A percentile compares a stretch with the other conserved stretches of the same genome.
Evolutionary conservation across 768 basidiomycete species (phyloP).

Genomic region (Russula virescens): DNA sequence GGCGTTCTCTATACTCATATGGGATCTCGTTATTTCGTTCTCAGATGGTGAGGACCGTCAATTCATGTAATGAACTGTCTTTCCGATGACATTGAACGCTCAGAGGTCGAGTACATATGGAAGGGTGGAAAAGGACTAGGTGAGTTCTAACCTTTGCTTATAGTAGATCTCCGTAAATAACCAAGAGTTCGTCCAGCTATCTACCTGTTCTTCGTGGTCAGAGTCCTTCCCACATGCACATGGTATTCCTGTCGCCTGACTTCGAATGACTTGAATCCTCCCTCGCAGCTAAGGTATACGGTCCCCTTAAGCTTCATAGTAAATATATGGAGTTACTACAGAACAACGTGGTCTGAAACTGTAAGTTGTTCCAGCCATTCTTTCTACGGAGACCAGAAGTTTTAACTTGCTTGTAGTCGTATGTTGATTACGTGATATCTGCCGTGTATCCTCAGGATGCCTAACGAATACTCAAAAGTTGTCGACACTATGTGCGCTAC

Average conservation of each 20-base stretch:
- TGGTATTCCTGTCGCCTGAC: not conserved
- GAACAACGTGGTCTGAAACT: slow-evolving; percentile 18
- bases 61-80: not conserved
- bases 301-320: slow-evolving; percentile 58
- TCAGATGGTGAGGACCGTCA: slow-evolving; percentile 31
- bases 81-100: not conserved
- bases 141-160: slow-evolving; percentile 29
- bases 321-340: slow-evolving; percentile 38
- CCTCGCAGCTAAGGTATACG: slow-evolving; percentile 53
- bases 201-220: slow-evolving; percentile 37
- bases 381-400: too few species aligned
- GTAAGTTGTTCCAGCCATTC: slow-evolving; percentile 10
- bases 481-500: slow-evolving; percentile 31
- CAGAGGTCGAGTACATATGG: slow-evolving; percentile 48
- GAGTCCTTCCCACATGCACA: slow-evolving; percentile 4
- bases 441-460: not conserved
- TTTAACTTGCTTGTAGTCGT: too few species aligned
- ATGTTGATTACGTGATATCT: too few species aligned
- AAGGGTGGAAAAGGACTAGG: slow-evolving; percentile 41
- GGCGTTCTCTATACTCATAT: slow-evolving; percentile 46
- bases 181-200: slow-evolving; percentile 25
- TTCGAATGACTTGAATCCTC: not conserved
- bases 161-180: not conserved
- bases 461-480: not conserved
- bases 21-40: slow-evolving; percentile 54